Percentiles rank a stretch among this genome's conserved stretches.
Conservation (phyloP, 495 filamentous ascomycete genomes). For the Cercophora scortea region DNA sequence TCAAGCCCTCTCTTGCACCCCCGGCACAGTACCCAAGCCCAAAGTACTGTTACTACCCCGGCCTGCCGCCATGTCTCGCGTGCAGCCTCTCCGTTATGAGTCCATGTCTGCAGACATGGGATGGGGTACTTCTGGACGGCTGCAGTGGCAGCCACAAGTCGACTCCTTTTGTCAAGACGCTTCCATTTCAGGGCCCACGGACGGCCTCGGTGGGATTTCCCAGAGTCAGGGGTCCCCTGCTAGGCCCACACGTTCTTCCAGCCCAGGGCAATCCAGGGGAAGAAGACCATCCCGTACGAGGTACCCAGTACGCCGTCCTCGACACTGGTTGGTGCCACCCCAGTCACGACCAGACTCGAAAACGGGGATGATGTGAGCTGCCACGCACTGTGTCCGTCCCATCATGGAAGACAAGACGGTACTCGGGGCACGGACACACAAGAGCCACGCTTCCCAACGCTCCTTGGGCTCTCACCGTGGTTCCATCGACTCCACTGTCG, state of each 20-base stretch:
- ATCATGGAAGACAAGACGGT: neutral
- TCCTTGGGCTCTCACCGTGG: neutral
- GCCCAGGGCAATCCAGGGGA: constrained; percentile 1
- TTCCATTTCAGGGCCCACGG: constrained; percentile 17
- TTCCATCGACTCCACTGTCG: neutral
- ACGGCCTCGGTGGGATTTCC: constrained; percentile 17
- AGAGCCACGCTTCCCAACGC: neutral
- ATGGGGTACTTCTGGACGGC: constrained; percentile 6
- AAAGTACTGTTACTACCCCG: constrained; percentile 14
- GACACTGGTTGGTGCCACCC: too few species aligned
- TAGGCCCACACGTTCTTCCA: neutral
- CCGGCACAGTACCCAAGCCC: constrained; percentile 13
- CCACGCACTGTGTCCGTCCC: neutral
- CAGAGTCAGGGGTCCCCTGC: constrained; percentile 12
- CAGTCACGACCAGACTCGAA: neutral
- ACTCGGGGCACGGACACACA: neutral
- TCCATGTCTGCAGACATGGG: constrained; percentile 1
- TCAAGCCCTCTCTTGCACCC: constrained; percentile 12
- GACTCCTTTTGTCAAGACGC: constrained; percentile 5
- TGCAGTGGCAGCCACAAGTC: constrained; percentile 2
- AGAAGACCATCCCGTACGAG: neutral
- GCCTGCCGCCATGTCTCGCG: constrained; percentile 4
- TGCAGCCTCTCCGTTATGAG: constrained; percentile 17
- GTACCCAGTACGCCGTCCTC: neutral
- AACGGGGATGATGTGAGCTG: neutral